Base-by-base conservation (phyloP, 1,139 yeast genomes). In the Debaryomyces nepalensis region DNA sequence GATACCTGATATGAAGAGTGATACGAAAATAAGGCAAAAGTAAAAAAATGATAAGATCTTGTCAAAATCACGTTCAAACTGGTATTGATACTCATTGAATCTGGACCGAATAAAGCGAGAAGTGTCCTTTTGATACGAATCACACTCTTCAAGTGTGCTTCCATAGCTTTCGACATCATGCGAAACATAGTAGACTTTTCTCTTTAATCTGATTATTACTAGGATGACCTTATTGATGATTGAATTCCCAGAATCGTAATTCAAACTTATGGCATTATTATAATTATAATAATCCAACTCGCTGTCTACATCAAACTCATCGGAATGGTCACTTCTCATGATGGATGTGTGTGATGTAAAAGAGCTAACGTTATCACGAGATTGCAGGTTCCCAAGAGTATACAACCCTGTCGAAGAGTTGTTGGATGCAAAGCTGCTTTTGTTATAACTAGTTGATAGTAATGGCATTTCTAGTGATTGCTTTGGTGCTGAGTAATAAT, bases 1-100 rank as follows among this genome's bases (percentile, higher is more conserved):
- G 24, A 73, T 63, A n/a, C 77, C 75, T 9, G 73, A 61, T 11
- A 72, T 59, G 49, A 73, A 71, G 8, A 68, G 49, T 27, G 73
- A 63, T 16, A 68, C 53, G 33, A 70, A 55, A 38, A 63, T 62
- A 30, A 70, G 63, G 26, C 70, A 56, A 48, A 72, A 67, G 53
- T 71, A 71, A 39, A 70, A 59, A 46, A 64, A 63, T 16, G 76
- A 72, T 51, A 5, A 70, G 62, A 45, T 58, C 59, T 48, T 27
- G 36, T 40, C 43, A 19, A 18, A 40, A 11, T 40, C 43, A 18
- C 29, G 18, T 22, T 40, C 43, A 16, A 40, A 40, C 23, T 15
- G 27, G 24, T 34, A 18, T 14, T 35, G 36, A 21, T 32, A 40
- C 24, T 27, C 39, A 6, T 32, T 26, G 31, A 31, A 38, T 12